Evolutionary conservation across 2,329 filamentous ascomycete genomes (phyloP), one percentile per base, ranked within the genome.

Genomic region (Laburnicola sp.): DNA sequence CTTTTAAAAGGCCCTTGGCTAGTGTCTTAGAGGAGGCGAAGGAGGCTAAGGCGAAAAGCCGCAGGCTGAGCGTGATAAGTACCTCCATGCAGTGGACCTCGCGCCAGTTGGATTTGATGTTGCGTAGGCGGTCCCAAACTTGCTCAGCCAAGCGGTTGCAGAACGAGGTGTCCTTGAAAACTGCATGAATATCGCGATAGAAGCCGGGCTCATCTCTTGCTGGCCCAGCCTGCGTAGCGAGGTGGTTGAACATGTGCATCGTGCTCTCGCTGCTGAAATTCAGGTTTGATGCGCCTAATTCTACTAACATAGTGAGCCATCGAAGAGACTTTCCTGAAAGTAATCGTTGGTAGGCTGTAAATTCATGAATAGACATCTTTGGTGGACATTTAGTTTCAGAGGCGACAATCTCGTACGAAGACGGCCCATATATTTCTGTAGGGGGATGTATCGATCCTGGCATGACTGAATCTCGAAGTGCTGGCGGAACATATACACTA

Each of bases 231-330:
- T 87, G 80, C 0, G 79, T 56, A 1, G 77, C 74, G 3, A 87
- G 70, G 8, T 81, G 78, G 3, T 70, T 70, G 3, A 88, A 62
- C 0, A 86, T 57, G 0, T 71, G 48, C 8, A 74, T 72, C 0
- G 80, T 80, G 0, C 76, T 72, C 37, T 80, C 75, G 1, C 75
- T 78, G 42, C 79, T 81, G 54, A 87, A 81, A 56, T 87, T 86
- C 2, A 89, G 43, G 51, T 22, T 80, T 72, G 79, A 75, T 0
- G 77, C 75, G 0, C 72, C 79, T 2, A 83, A 63, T 52, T 83
- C 79, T 0, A 74, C 47, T 0, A 81, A 60, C 1, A 83, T 72
- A 1, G 74, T 71, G 2, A 69, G 60, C 78, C 80, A 81, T 6
- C 79, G 73, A 1, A 77, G 68, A 4, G 65, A 56, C 8, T 69